Evolutionary conservation across 2,329 filamentous ascomycete species (phyloP), one percentile per base, ranked within the genome.

Genomic region (Epichloe aotearoae): DNA sequence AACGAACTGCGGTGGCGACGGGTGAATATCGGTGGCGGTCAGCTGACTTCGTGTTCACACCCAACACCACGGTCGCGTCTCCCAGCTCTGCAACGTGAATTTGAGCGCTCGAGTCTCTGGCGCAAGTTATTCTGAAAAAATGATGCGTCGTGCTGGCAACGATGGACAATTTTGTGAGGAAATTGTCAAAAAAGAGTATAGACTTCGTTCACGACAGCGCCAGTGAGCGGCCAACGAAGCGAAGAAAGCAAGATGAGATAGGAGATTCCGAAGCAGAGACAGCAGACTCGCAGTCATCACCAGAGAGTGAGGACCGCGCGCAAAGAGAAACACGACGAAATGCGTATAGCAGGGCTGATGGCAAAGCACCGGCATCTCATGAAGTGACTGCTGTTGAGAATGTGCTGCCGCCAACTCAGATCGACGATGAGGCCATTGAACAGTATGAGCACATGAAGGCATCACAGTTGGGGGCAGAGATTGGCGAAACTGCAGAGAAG

Each of bases 381-480:
- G 54, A 50, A 37, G 52, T 56, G 42, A 67, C 66, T 1, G 67
- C 64, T 4, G 58, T 68, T n/a, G 70, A 69, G 58, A 66, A 74
- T 54, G 83, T 83, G 5, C 69, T 95, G 5, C 86, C 87, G 14
- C 73, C 75, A 0, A 72, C 91, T 2, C 71, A 78, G 56, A 77
- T 77, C 2, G 83, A 85, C 55, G 74, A 83, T 57, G 76, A 85
- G 52, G 86, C 88, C 2, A 86, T 95, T 52, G 76, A 85, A 54
- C 80, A 87, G 56, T 95, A 95, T 60, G 86, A 95, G 66, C 72
- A 74, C 2, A 82, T 82, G 55, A 78, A 78, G 57, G 75, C 77
- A 30, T 81, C 77, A 19, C 76, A 80, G 53, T 51, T 53, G 4
- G 61, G 64, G 44, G 57, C 58, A 2, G 59, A 61, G n/a, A 60